phyloP scores from a whole-genome alignment of 2,329 filamentous ascomycete species.

The Calycina marina region DNA sequence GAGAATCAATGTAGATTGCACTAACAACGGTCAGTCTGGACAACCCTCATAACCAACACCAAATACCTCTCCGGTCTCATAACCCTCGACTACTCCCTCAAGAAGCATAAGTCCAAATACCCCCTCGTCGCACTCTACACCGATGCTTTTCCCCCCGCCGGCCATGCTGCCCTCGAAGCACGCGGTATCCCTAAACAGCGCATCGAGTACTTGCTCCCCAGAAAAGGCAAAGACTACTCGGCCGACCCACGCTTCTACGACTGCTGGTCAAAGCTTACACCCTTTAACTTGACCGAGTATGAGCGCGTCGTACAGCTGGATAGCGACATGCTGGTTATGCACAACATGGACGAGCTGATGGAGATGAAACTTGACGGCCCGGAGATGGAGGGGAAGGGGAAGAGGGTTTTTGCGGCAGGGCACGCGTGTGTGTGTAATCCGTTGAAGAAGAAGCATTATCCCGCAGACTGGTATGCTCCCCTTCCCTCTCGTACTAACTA shows the following conservation, averaged over 20 bases:
- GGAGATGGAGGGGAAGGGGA: conserved; percentile 31
- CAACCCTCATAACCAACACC: conserved; percentile 72
- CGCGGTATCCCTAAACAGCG: conserved; percentile 56
- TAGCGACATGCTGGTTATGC: conserved; percentile 70
- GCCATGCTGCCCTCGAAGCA: conserved; percentile 51
- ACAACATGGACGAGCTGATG: conserved; percentile 91
- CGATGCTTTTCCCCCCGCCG: conserved; percentile 54
- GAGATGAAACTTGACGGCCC: conserved; percentile 55
- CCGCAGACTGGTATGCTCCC: conserved; percentile 44
- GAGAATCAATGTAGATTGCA: conserved; percentile 1
- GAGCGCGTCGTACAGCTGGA: conserved; percentile 71
- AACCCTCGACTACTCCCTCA: conserved; percentile 66
- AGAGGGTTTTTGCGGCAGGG: conserved; percentile 63
- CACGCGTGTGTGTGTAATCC: conserved; percentile 85
- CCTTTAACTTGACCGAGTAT: conserved; percentile 66
- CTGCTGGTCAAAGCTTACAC: conserved; percentile 76
- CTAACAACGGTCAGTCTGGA: conserved; percentile 53
- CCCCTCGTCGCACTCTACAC: conserved; percentile 77
- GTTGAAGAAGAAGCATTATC: conserved; percentile 64
- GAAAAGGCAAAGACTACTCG: conserved; percentile 48
- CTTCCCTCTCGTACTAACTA: too few species aligned
- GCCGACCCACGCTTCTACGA: conserved; percentile 78
- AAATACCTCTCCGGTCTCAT: conserved; percentile 71
- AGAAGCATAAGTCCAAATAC: conserved; percentile 48
- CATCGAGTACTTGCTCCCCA: conserved; percentile 60